Conservation (phyloP, 208 protist genomes). For the Crithidia thermophila region DNA sequence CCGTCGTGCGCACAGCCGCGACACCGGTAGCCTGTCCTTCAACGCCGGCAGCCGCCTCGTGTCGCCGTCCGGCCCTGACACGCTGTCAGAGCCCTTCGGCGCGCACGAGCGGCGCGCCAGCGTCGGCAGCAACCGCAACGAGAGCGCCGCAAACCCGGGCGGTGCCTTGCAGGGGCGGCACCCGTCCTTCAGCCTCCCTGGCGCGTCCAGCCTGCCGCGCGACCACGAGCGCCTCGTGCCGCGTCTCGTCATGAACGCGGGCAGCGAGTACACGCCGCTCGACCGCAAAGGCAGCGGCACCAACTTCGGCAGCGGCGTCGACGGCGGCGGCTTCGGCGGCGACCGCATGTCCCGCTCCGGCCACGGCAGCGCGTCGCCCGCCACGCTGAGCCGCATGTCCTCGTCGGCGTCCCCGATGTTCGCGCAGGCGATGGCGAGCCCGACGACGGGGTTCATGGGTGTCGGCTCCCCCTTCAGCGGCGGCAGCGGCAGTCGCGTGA, state of each 20-base stretch:
- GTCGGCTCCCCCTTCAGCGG: background rate
- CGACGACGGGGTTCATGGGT: background rate
- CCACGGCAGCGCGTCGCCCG: constrained; percentile 20
- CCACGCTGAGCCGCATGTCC: constrained; percentile 8
- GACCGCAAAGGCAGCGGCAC: constrained; percentile 17
- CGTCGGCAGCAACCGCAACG: constrained; percentile 9
- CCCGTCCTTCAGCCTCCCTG: background rate
- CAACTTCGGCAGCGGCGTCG: constrained; percentile 5
- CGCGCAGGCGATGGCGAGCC: constrained; percentile 22
- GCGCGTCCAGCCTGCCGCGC: background rate
- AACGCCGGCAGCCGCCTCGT: constrained; percentile 3
- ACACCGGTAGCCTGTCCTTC: constrained; percentile 7
- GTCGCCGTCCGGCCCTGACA: background rate
- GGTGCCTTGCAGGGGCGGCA: background rate
- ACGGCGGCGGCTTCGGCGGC: background rate
- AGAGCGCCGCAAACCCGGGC: background rate
- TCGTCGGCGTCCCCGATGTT: constrained; percentile 23
- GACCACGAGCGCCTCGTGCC: constrained; percentile 15
- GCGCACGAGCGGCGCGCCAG: constrained; percentile 7
- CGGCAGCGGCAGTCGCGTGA: constrained; percentile 7
- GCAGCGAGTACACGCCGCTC: constrained; percentile 5
- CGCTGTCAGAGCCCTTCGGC: background rate
- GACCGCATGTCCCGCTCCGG: constrained; percentile 16
- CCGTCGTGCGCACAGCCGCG: background rate
- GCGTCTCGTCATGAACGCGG: constrained; percentile 11